Percentiles rank a stretch among this genome's conserved stretches.
phyloP scores from a whole-genome alignment of 257 asterid genomes.

The Euphrasia confusa region DNA sequence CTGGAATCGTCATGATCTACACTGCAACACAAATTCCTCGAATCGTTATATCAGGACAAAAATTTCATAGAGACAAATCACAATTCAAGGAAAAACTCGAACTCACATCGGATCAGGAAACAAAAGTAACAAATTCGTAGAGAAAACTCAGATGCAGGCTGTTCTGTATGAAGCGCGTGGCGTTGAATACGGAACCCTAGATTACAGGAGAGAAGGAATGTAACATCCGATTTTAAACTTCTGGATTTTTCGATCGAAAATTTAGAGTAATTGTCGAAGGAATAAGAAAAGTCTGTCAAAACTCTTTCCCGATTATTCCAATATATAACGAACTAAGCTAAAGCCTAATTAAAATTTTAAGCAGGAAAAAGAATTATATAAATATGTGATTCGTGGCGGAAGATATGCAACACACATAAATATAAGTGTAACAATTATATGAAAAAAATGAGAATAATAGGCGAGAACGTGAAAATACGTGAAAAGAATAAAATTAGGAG shows the following conservation, averaged over 20 bases:
- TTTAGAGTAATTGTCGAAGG: conserved; percentile 20
- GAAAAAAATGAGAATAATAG: no score
- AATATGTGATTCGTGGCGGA: no score
- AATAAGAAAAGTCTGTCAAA: conserved; percentile 9
- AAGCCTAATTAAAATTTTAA: no score
- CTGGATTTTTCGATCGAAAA: conserved; percentile 8
- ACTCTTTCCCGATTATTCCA: not conserved
- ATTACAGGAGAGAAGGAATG: conserved; percentile 26
- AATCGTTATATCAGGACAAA: conserved; percentile 19
- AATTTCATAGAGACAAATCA: not conserved
- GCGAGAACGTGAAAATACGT: no score
- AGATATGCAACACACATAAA: no score
- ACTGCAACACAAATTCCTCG: conserved; percentile 16
- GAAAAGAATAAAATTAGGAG: no score
- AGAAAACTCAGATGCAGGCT: not conserved
- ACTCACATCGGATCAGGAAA: conserved; percentile 34
- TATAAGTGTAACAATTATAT: no score
- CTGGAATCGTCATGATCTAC: conserved; percentile 79
- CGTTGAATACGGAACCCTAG: conserved; percentile 32
- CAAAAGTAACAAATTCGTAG: conserved; percentile 16
- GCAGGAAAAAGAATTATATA: no score
- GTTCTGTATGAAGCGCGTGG: conserved; percentile 6
- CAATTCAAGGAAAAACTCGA: conserved; percentile 13
- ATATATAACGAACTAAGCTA: no score
- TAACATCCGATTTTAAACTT: conserved; percentile 15